Evolutionary conservation across 768 basidiomycete genomes (phyloP).

Genomic region (Myochromella boudieri): DNA sequence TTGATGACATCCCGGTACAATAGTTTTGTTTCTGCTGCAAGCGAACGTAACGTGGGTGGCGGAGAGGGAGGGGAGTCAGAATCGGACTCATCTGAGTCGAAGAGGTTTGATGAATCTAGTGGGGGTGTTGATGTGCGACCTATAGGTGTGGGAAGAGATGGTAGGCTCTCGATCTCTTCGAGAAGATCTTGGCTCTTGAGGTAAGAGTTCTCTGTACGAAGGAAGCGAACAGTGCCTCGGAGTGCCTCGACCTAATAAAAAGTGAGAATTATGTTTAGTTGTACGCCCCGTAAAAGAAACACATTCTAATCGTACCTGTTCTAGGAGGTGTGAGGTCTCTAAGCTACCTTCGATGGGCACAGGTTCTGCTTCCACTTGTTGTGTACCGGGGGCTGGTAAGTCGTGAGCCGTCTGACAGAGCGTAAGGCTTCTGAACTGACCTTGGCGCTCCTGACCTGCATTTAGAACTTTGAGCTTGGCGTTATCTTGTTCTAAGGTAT

Average conservation of each 20-base stretch:
- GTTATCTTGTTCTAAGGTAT: conserved; percentile 85
- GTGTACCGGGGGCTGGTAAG: conserved; percentile 42
- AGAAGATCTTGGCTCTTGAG: conserved; percentile 92
- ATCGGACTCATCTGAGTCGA: conserved; percentile 69
- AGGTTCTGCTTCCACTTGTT: conserved; percentile 57
- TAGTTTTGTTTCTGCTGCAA: conserved; percentile 80
- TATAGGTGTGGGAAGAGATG: conserved; percentile 53
- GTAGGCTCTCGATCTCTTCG: conserved; percentile 74
- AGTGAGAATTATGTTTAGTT: too few species aligned
- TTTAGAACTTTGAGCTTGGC: conserved; percentile 72
- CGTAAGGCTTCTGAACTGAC: conserved; percentile 35
- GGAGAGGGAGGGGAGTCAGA: conserved; percentile 34
- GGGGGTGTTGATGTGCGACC: conserved; percentile 61
- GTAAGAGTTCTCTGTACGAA: conserved; percentile 92
- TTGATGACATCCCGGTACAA: conserved; percentile 88
- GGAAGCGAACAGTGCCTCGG: conserved; percentile 87
- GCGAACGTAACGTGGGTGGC: conserved; percentile 58
- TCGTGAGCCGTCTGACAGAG: not conserved
- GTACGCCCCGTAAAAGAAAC: conserved; percentile 1
- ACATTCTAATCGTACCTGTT: conserved; percentile 58
- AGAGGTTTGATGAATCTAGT: conserved; percentile 60
- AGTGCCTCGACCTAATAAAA: conserved; percentile 77
- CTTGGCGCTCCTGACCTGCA: conserved; percentile 68
- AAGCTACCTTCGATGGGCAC: conserved; percentile 74
- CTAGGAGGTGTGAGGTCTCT: conserved; percentile 84